Conservation (phyloP, 2,329 filamentous ascomycete genomes). For the Diaporthe sp. region DNA sequence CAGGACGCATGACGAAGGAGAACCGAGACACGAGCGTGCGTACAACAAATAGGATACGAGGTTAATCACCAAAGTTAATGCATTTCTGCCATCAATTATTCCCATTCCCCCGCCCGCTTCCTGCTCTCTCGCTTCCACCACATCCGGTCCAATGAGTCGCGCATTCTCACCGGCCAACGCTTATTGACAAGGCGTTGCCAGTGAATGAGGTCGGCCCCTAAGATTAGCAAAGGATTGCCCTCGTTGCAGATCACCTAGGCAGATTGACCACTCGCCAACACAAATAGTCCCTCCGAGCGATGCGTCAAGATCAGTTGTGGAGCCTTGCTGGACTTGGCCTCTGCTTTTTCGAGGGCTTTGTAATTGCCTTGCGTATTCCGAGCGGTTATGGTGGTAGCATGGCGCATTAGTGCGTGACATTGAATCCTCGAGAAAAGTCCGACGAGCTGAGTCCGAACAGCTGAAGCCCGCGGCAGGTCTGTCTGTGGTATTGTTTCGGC, state of each 20-base stretch:
- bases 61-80: not conserved
- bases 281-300: too few species aligned
- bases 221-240: not conserved
- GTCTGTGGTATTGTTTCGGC: not conserved
- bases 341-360: not conserved
- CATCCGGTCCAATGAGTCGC: not conserved
- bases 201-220: not conserved
- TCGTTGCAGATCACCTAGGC: not conserved
- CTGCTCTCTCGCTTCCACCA: not conserved
- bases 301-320: not conserved
- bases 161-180: not conserved
- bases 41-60: not conserved
- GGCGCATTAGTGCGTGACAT: not conserved
- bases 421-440: not conserved
- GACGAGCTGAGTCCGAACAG: not conserved
- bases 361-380: not conserved
- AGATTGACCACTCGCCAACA: not conserved
- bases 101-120: not conserved
- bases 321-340: not conserved
- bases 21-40: not conserved
- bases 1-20: too few species aligned
- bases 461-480: not conserved
- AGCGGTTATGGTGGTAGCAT: not conserved
- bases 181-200: not conserved
- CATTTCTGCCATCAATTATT: not conserved